A percentile compares a stretch with the other conserved stretches of the same genome.
Evolutionary conservation across 2,329 filamentous ascomycete species (phyloP).

Genomic region (Keithomyces neogunnii): DNA sequence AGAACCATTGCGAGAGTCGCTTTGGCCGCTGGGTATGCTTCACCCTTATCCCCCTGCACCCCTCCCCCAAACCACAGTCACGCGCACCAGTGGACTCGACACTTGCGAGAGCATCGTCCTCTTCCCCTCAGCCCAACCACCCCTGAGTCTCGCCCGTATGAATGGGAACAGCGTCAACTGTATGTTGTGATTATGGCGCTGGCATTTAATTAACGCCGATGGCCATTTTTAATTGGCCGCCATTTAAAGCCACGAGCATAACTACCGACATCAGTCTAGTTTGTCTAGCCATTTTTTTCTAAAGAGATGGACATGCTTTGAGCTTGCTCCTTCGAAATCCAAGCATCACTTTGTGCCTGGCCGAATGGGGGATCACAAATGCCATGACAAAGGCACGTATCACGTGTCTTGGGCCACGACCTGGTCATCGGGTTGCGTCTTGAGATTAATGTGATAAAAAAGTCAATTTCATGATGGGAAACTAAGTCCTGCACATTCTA

Average conservation of each 20-base stretch:
- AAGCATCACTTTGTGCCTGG: conserved; percentile 1
- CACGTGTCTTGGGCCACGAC: conserved; percentile 8
- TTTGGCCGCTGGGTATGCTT: conserved; percentile 25
- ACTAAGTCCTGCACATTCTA: neutral
- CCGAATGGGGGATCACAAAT: conserved; percentile 1
- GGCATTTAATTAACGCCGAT: conserved; percentile 7
- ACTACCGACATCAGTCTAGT: neutral
- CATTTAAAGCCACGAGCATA: conserved; percentile 2
- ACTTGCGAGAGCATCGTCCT: neutral
- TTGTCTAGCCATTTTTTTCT: conserved; percentile 3
- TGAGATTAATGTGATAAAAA: conserved; percentile 7
- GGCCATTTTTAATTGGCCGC: conserved; percentile 1
- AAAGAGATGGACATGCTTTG: neutral
- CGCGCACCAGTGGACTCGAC: neutral
- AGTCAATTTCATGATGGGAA: conserved; percentile 2
- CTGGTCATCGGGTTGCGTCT: conserved; percentile 1
- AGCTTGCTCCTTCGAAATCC: neutral
- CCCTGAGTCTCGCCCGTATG: conserved; percentile 6
- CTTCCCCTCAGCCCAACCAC: neutral
- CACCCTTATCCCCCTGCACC: conserved; percentile 6
- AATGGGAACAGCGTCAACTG: conserved; percentile 9
- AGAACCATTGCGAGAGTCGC: conserved; percentile 12
- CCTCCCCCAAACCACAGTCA: neutral
- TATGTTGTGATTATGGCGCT: conserved; percentile 7
- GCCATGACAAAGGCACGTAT: conserved; percentile 7